These are phyloP conservation scores for Heliosperma pusillum DNA, from an alignment of 148 eudicot genomes.

Conservation along the genomic window DNA sequence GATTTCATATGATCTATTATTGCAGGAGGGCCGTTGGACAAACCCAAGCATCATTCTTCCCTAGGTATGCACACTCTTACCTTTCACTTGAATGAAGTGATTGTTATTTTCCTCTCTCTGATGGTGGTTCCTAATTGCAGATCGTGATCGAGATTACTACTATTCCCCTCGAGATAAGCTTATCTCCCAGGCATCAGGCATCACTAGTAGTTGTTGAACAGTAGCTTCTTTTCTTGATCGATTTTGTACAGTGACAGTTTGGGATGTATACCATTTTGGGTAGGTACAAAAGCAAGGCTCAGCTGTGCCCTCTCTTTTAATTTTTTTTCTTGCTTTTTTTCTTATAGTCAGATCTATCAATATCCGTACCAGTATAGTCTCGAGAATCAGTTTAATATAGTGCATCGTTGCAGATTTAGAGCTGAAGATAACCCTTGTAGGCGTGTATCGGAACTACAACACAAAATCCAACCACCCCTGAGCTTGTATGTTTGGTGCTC, in stretches of 20 bases:
- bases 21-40: conserved; percentile 63
- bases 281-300: background rate
- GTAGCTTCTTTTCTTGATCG: background rate
- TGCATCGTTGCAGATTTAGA: too few species aligned
- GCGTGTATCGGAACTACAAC: too few species aligned
- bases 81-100: background rate
- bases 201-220: conserved; percentile 31
- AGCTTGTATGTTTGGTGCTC: too few species aligned
- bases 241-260: background rate
- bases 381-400: background rate
- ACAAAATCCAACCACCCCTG: too few species aligned
- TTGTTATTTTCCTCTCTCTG: background rate
- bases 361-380: background rate
- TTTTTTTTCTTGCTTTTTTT: background rate
- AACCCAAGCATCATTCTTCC: conserved; percentile 67
- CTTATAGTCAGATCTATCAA: background rate
- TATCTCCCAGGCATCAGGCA: conserved; percentile 74
- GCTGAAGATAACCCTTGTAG: too few species aligned
- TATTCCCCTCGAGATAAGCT: conserved; percentile 71
- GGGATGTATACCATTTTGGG: background rate
- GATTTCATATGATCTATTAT: conserved; percentile 8
- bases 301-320: background rate
- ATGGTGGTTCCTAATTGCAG: conserved; percentile 18
- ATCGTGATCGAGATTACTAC: conserved; percentile 50
- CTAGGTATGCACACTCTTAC: conserved; percentile 46